Evolutionary conservation across 1,139 yeast species (phyloP).

Genomic region (Candida sp.): DNA sequence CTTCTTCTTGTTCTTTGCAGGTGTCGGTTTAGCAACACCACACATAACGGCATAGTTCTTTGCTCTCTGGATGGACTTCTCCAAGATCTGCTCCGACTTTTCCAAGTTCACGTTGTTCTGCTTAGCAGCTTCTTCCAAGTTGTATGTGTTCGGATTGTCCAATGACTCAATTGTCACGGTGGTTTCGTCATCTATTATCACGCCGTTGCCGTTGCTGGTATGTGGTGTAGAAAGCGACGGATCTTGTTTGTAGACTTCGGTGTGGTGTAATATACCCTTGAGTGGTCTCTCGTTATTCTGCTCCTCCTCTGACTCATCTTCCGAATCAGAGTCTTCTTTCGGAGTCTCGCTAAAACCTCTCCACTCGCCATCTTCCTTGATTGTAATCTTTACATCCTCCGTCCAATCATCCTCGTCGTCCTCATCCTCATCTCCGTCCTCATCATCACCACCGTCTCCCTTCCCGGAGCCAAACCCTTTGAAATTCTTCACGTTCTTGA

Average conservation of each 20-base stretch:
- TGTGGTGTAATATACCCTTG: conserved; percentile 45
- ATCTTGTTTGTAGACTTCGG: conserved; percentile 50
- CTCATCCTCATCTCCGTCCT: conserved; percentile 26
- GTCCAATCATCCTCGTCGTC: conserved; percentile 19
- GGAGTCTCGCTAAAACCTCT: conserved; percentile 9
- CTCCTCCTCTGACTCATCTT: conserved; percentile 18
- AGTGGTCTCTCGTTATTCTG: conserved; percentile 14
- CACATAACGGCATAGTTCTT: conserved; percentile 72
- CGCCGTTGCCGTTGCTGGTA: conserved; percentile 58
- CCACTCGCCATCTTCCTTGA: conserved; percentile 16
- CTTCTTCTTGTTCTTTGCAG: conserved; percentile 62
- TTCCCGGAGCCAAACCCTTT: neutral
- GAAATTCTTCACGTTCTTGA: conserved; percentile 1
- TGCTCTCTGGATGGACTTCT: conserved; percentile 69
- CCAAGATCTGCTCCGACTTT: conserved; percentile 62
- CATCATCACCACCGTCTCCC: conserved; percentile 29
- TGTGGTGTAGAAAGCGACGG: conserved; percentile 40
- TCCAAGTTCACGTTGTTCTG: conserved; percentile 66
- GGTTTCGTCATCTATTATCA: conserved; percentile 27
- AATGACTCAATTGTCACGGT: conserved; percentile 64
- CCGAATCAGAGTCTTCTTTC: conserved; percentile 11
- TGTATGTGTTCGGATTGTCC: conserved; percentile 40
- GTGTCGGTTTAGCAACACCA: conserved; percentile 49
- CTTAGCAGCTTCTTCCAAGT: conserved; percentile 57
- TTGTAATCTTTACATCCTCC: conserved; percentile 11